Conservation (phyloP, 306 rosid genomes). For the Nissolia schottii region DNA sequence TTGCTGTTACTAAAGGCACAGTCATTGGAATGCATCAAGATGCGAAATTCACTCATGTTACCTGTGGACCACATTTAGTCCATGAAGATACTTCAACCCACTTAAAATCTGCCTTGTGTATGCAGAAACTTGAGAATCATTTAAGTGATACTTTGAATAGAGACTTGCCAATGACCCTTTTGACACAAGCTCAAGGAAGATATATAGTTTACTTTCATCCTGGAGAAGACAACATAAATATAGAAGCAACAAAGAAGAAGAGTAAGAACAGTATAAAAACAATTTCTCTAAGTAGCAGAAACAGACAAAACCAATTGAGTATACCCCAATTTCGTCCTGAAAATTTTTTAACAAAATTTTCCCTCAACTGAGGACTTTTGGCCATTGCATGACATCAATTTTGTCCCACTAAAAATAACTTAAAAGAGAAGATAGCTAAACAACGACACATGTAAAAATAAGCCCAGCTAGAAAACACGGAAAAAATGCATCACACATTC, state of each 20-base stretch:
- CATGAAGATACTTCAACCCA: slow-evolving; percentile 69
- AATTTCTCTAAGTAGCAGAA: slow-evolving; percentile 2
- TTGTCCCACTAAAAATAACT: not conserved
- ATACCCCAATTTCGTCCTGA: not conserved
- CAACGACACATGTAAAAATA: not conserved
- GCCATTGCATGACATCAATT: not conserved
- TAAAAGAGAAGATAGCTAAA: not conserved
- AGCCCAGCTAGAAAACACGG: not conserved
- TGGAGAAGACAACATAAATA: slow-evolving; percentile 20
- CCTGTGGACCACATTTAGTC: slow-evolving; percentile 63
- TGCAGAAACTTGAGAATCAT: slow-evolving; percentile 63
- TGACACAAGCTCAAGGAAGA: slow-evolving; percentile 63
- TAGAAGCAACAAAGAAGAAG: slow-evolving; percentile 9
- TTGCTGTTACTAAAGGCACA: not conserved
- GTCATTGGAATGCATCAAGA: not conserved
- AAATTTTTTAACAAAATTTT: not conserved
- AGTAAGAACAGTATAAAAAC: not conserved
- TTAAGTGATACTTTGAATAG: slow-evolving; percentile 45
- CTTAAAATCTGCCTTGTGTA: slow-evolving; percentile 63
- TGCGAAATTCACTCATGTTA: slow-evolving; percentile 17
- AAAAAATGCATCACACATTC: not conserved
- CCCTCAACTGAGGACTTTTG: not conserved
- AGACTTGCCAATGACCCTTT: slow-evolving; percentile 61
- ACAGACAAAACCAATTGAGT: not conserved
- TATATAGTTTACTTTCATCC: slow-evolving; percentile 48